These are phyloP conservation scores for Coccinonectria pachysandricola DNA, from an alignment of 2,329 filamentous ascomycete species.

Conservation along the genomic window DNA sequence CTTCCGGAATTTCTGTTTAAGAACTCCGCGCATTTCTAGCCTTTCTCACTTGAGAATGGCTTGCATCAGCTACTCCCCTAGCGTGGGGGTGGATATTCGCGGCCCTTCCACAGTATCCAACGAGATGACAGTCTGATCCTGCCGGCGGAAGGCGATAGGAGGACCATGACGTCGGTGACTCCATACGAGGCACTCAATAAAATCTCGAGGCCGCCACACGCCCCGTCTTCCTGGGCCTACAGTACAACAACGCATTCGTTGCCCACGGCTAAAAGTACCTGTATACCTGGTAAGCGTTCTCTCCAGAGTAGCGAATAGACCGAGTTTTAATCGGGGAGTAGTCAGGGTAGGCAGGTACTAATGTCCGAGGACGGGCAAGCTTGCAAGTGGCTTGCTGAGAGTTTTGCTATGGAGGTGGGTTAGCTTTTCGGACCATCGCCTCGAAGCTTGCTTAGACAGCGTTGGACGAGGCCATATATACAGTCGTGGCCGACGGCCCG, in stretches of 20 bases:
- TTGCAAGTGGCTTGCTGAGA: too few relatives aligned
- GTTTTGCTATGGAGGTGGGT: too few relatives aligned
- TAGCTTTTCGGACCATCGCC: background rate
- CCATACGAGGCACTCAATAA: constrained; percentile 16
- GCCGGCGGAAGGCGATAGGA: constrained; percentile 13
- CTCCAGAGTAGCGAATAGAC: too few relatives aligned
- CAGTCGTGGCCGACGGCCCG: background rate
- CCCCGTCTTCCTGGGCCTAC: constrained; percentile 15
- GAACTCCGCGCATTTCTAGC: constrained; percentile 1
- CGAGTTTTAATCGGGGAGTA: too few relatives aligned
- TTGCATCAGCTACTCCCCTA: constrained; percentile 5
- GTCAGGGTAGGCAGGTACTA: too few relatives aligned
- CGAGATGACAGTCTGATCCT: constrained; percentile 10
- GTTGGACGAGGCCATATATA: too few relatives aligned
- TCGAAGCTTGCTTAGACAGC: background rate
- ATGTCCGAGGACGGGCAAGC: background rate
- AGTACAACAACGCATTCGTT: too few relatives aligned
- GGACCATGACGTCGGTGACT: constrained; percentile 17
- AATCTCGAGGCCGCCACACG: constrained; percentile 12
- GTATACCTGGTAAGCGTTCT: too few relatives aligned
- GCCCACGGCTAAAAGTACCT: too few relatives aligned
- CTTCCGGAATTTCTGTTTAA: constrained; percentile 1
- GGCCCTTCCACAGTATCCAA: constrained; percentile 6
- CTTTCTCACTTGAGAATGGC: constrained; percentile 5
- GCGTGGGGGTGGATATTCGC: constrained; percentile 4